These are phyloP conservation scores for Trichocladium antarcticum DNA, from an alignment of 495 filamentous ascomycete genomes.

Conservation along the genomic window DNA sequence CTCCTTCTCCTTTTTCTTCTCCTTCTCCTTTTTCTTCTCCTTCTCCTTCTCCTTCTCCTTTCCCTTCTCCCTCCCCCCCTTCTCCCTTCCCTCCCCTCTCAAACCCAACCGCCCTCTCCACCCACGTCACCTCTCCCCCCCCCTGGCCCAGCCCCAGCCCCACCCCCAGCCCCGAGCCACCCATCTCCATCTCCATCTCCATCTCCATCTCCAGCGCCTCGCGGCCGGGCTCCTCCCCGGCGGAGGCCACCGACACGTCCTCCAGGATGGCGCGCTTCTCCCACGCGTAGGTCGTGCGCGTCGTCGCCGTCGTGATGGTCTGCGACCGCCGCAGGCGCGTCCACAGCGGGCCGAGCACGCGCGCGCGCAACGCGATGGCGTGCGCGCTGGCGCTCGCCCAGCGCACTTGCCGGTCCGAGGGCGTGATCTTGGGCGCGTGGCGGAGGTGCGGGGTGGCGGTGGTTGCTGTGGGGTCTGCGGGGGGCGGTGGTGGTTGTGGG, in stretches of 20 bases:
- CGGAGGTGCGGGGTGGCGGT: background rate
- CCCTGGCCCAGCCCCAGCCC: too few species aligned
- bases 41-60: background rate
- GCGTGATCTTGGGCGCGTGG: slow-evolving; percentile 33
- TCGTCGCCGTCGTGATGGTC: background rate
- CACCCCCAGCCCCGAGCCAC: too few species aligned
- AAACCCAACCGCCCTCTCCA: too few species aligned
- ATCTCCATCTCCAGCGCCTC: background rate
- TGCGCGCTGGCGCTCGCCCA: slow-evolving; percentile 14
- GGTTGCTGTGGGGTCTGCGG: too few species aligned
- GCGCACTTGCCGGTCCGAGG: slow-evolving; percentile 22
- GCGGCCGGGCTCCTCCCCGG: background rate
- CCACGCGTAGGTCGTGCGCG: background rate
- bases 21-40: background rate
- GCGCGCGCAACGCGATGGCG: slow-evolving; percentile 1
- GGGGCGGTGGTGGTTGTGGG: too few species aligned
- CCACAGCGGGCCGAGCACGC: slow-evolving; percentile 20
- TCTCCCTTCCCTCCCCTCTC: too few species aligned
- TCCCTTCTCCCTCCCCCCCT: too few species aligned
- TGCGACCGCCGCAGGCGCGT: background rate
- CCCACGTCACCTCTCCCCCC: too few species aligned
- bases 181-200: background rate
- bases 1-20: background rate
- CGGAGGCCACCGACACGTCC: background rate
- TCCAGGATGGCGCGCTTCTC: slow-evolving; percentile 23